phyloP scores from a whole-genome alignment of 176 grass and related monocot genomes.

The Tuctoria greenei region DNA sequence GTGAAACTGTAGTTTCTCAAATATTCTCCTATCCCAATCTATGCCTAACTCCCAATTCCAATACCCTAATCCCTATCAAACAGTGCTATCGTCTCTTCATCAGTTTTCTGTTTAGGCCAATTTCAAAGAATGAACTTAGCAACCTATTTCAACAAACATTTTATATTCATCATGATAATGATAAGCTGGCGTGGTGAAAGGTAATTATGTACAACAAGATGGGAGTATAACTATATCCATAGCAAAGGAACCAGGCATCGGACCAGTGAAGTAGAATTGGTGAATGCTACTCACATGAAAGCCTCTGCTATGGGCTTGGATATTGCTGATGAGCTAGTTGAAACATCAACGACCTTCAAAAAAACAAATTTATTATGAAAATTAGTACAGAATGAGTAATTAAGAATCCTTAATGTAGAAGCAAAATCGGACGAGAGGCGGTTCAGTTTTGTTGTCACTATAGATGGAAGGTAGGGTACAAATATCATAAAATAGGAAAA shows the following conservation, averaged over 20 bases:
- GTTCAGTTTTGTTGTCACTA: neutral
- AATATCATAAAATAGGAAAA: neutral
- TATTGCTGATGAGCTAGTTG: conserved; percentile 58
- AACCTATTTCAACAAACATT: neutral
- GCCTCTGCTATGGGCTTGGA: conserved; percentile 63
- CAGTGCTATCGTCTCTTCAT: neutral
- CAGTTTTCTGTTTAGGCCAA: neutral
- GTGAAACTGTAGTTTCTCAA: neutral
- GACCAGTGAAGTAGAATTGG: conserved; percentile 4
- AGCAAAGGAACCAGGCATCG: neutral
- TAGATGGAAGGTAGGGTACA: neutral
- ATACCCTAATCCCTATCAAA: neutral
- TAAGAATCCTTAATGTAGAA: neutral
- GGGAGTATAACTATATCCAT: neutral
- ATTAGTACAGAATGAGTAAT: conserved; percentile 14
- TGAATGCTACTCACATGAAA: conserved; percentile 49
- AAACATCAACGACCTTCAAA: conserved; percentile 88
- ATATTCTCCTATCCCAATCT: neutral
- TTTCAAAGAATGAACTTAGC: conserved; percentile 5
- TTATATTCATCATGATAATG: neutral
- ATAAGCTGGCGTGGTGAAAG: neutral
- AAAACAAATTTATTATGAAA: conserved; percentile 17
- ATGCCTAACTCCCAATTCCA: neutral
- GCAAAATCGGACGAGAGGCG: neutral
- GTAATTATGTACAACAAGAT: neutral